Evolutionary conservation across 768 basidiomycete genomes (phyloP).

Genomic region (Termitomyces heimii): DNA sequence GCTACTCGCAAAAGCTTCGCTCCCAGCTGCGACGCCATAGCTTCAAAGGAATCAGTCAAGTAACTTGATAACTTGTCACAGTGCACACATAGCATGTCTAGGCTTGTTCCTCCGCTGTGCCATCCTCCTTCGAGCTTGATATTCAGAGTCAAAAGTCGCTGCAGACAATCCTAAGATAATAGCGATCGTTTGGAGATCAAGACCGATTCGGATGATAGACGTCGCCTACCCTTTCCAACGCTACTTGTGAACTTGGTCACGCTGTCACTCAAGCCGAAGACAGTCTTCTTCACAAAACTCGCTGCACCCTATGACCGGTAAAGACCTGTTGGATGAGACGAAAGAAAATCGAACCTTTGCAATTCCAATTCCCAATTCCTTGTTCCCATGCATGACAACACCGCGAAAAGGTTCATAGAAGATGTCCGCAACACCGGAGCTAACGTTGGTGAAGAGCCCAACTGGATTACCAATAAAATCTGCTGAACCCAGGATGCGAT

Average conservation of each 20-base stretch:
- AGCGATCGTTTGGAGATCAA: background rate
- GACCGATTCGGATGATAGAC: background rate
- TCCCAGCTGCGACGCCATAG: slow-evolving; percentile 94
- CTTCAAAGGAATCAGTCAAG: slow-evolving; percentile 28
- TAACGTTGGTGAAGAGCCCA: slow-evolving; percentile 96
- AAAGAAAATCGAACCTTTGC: slow-evolving; percentile 58
- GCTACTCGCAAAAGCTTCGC: slow-evolving; percentile 90
- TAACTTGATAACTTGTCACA: background rate
- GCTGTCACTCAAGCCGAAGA: slow-evolving; percentile 94
- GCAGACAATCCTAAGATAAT: slow-evolving; percentile 76
- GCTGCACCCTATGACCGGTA: slow-evolving; percentile 69
- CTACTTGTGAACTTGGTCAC: slow-evolving; percentile 98
- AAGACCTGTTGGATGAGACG: background rate
- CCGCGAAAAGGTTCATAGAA: slow-evolving; percentile 99
- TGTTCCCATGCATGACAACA: slow-evolving; percentile 93
- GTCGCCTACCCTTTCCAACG: slow-evolving; percentile 83
- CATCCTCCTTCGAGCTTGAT: slow-evolving; percentile 84
- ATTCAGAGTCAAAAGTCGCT: slow-evolving; percentile 95
- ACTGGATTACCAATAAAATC: slow-evolving; percentile 97
- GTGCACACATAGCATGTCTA: slow-evolving; percentile 82
- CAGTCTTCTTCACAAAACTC: slow-evolving; percentile 97
- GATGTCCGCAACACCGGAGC: slow-evolving; percentile 95
- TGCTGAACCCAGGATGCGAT: slow-evolving; percentile 95
- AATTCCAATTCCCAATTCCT: slow-evolving; percentile 89
- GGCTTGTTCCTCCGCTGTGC: slow-evolving; percentile 91